phyloP scores from a whole-genome alignment of 306 rosid genomes.

The Morella rubra region DNA sequence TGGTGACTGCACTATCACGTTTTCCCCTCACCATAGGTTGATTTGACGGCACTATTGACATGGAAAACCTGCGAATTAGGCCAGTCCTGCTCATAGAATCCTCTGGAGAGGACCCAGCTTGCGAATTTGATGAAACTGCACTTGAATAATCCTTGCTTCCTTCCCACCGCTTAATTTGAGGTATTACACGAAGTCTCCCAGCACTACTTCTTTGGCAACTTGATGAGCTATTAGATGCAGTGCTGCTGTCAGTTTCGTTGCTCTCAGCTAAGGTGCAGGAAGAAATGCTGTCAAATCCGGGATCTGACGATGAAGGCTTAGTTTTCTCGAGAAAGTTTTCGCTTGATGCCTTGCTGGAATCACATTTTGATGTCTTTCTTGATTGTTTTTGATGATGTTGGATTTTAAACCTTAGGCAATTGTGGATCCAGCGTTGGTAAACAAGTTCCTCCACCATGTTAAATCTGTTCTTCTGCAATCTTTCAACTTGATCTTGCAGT shows the following conservation, averaged over 20 bases:
- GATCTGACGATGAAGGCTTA: conserved; percentile 13
- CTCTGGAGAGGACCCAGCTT: conserved; percentile 1
- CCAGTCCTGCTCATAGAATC: conserved; percentile 14
- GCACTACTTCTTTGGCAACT: conserved; percentile 36
- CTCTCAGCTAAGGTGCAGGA: conserved; percentile 33
- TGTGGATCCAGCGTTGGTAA: conserved; percentile 46
- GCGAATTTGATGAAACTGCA: background rate
- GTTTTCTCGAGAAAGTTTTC: conserved; percentile 2
- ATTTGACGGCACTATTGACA: conserved; percentile 27
- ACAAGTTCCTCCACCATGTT: conserved; percentile 48
- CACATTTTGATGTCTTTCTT: conserved; percentile 8
- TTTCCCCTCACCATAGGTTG: conserved; percentile 12
- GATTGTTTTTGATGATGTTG: conserved; percentile 15
- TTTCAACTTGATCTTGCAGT: conserved; percentile 36
- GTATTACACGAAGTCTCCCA: conserved; percentile 21
- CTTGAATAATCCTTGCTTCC: conserved; percentile 24
- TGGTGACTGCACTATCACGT: background rate
- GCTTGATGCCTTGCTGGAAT: conserved; percentile 16
- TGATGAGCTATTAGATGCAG: conserved; percentile 36
- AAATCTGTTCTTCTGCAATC: conserved; percentile 37
- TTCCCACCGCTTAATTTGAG: conserved; percentile 26
- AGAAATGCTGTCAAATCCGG: conserved; percentile 28
- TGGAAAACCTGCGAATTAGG: conserved; percentile 27
- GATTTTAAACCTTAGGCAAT: conserved; percentile 41
- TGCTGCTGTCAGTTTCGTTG: conserved; percentile 31